Conservation (phyloP, 345 rosid species). For the Cochlearia excelsa region DNA sequence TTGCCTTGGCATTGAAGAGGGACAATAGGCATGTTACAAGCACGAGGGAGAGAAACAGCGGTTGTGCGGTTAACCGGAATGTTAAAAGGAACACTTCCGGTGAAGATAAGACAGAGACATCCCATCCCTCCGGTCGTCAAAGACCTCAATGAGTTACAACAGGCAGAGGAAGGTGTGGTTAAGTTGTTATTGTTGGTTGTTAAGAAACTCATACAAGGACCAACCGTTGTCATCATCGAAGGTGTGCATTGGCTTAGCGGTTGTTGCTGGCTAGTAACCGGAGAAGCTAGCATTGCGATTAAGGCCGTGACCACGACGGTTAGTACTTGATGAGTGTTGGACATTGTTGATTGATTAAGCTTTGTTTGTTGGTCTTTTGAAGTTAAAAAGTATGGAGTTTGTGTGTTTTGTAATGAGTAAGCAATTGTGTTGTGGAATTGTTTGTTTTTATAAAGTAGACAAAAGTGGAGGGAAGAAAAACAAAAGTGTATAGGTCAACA, state of each 20-base stretch:
- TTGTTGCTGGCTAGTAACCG: constrained; percentile 44
- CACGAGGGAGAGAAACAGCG: constrained; percentile 77
- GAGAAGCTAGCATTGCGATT: constrained; percentile 30
- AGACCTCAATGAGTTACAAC: constrained; percentile 60
- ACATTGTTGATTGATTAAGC: constrained; percentile 16
- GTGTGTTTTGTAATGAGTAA: constrained; percentile 17
- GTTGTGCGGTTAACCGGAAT: constrained; percentile 71
- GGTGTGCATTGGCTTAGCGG: constrained; percentile 52
- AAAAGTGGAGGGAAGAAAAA: constrained; percentile 34
- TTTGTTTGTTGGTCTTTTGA: constrained; percentile 7
- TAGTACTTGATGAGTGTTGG: constrained; percentile 9
- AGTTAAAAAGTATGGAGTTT: neutral
- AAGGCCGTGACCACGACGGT: constrained; percentile 2
- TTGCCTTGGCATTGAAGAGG: constrained; percentile 78
- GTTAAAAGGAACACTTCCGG: constrained; percentile 63
- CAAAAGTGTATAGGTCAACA: constrained; percentile 26
- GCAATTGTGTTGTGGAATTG: neutral
- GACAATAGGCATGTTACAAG: constrained; percentile 78
- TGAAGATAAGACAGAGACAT: constrained; percentile 68
- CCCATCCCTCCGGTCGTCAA: constrained; percentile 57
- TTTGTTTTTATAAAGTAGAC: constrained; percentile 24
- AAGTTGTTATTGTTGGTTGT: constrained; percentile 61
- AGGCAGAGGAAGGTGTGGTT: constrained; percentile 53
- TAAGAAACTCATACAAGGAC: constrained; percentile 66
- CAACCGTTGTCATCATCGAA: constrained; percentile 46